Evolutionary conservation across 495 filamentous ascomycete genomes (phyloP), one percentile per base, ranked within the genome.

Genomic region (Daldinia loculata): DNA sequence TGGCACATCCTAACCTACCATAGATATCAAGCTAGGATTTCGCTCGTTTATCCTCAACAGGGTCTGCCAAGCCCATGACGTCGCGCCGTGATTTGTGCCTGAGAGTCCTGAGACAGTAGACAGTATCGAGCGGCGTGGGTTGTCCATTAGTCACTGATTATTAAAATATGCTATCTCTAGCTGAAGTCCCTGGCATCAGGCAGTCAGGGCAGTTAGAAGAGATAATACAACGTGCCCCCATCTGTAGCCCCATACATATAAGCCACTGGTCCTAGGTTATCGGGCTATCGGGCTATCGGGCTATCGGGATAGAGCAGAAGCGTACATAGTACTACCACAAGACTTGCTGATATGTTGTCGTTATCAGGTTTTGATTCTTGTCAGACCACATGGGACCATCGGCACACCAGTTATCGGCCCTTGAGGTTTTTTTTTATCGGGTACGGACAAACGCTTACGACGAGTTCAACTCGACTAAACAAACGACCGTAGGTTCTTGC

Each of bases 71-170:
- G 56, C 65, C 51, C 55, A 72, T 72, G 70, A 72, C 70, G 70
- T 72, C 70, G 65, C 70, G 55, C 51, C 39, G 60, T 62, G 51
- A 55, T 62, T 65, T 60, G 56, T 65, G 53, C 63, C 70, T 68
- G 70, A 64, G 38, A 58, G 24, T 19, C 38, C 2, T 24, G 39
- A 53, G 38, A 29, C 41, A 34, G 19, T 38, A 30, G 8, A 64
- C 38, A 24, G 48, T 29, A 24, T 59, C 27, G 24, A 60, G 50
- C 17, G 41, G 24, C 19, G 27, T 55, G 39, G 26, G n/a, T 14
- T 68, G 48, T 34, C 29, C 22, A 52, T 73, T 73, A 73, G 70
- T 73, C 56, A 73, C 22, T 22, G 61, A 73, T 69, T 65, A 73
- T 69, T 68, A 67, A 71, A 68, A 14, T 56, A 12, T 32, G 45